Evolutionary conservation across 768 basidiomycete species (phyloP), one percentile per base, ranked within the genome.

Genomic region (Clavulina sp.): DNA sequence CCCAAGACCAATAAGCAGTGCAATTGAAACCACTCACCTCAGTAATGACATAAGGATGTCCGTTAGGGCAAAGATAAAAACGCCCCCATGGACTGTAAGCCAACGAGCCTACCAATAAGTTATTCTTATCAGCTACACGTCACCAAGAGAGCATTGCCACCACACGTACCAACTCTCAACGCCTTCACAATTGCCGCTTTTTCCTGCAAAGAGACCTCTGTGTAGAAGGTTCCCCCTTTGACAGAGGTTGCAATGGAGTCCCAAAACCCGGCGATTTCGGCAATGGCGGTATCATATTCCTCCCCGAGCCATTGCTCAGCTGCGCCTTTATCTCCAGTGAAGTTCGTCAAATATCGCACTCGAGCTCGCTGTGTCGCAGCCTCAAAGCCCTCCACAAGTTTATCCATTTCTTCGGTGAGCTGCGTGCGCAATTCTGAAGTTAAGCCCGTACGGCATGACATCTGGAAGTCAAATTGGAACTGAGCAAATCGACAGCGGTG

Each of bases 161-260:
- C 40, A 21, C n/a, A 50, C 26, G 26, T 9, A 26, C 53, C 24
- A 4, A 13, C 24, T 29, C 29, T n/a, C n/a, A 78, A 59, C 0
- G 72, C 72, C 41, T 66, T 67, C 32, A 80, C 68, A 29, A 81
- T 67, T 7, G 61, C 61, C 54, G 69, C 69, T 29, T 68, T 68
- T 56, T 81, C 79, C 3, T 77, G 65, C 41, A 73, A 58, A 9
- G 76, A 75, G 2, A 81, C 61, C 0, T 73, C 63, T 50, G 69
- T 56, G 52, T 80, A 78, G 57, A 76, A 71, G 0, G 68, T 72
- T 48, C 68, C 70, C 44, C 44, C 26, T 7, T 63, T 59, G 32
- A 80, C 60, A 16, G 65, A 66, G 16, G 52, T 44, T 53, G 65
- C 68, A 2, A 80, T 59, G 5, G 60, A 63, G 4, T 52, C 49